Evolutionary conservation across 805 yeast species (phyloP).

Genomic region (Tetrapisispora iriomotensis): DNA sequence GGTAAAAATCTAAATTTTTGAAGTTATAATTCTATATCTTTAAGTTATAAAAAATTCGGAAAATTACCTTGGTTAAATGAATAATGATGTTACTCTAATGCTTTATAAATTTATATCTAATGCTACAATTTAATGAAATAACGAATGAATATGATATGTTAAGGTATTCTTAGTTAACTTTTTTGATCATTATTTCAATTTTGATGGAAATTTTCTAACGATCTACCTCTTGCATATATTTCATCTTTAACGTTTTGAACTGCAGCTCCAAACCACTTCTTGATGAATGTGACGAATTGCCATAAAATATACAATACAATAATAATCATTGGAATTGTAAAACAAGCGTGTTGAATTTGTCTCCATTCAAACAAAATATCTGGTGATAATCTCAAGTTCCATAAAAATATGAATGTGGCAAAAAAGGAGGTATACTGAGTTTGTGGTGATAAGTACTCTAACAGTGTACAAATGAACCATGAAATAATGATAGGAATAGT

Average conservation of each 20-base stretch:
- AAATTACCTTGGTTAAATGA: no score
- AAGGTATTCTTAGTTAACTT: no score
- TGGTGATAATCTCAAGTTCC: conserved; percentile 9
- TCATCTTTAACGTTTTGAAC: conserved; percentile 44
- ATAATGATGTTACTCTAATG: no score
- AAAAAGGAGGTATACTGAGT: conserved; percentile 8
- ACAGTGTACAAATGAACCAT: conserved; percentile 8
- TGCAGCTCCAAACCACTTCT: conserved; percentile 19
- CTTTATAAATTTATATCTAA: no score
- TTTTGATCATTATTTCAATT: background rate
- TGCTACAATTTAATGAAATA: no score
- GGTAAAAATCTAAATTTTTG: no score
- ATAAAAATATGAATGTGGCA: conserved; percentile 4
- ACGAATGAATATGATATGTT: background rate
- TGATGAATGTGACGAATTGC: conserved; percentile 3
- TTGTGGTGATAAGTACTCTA: conserved; percentile 13
- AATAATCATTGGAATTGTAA: conserved; percentile 6
- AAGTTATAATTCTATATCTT: no score
- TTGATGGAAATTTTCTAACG: conserved; percentile 34
- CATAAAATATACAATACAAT: conserved; percentile 5
- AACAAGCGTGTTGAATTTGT: conserved; percentile 12
- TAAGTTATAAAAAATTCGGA: no score
- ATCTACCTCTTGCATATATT: conserved; percentile 46
- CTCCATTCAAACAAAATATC: conserved; percentile 11
- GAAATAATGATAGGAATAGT: conserved; percentile 7